Conservation (phyloP, 805 yeast genomes). For the Blastobotrys terrestris region DNA sequence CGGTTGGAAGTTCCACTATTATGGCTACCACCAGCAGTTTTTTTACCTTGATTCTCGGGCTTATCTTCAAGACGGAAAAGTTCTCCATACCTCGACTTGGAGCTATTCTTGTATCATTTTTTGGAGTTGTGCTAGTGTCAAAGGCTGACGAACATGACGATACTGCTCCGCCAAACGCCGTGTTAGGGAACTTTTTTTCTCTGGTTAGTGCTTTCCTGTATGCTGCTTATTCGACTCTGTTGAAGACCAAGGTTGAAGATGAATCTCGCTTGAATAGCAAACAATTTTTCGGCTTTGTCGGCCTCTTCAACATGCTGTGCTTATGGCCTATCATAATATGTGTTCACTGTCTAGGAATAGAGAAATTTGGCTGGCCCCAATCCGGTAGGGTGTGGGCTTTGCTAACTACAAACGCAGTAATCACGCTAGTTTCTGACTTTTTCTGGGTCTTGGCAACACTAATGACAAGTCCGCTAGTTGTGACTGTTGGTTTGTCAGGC, state of each 20-base stretch:
- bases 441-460: slow-evolving; percentile 96
- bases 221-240: slow-evolving; percentile 81
- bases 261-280: slow-evolving; percentile 78
- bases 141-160: slow-evolving; percentile 33
- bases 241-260: slow-evolving; percentile 64
- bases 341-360: slow-evolving; percentile 58
- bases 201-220: slow-evolving; percentile 82
- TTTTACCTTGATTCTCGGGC: slow-evolving; percentile 82
- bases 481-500: slow-evolving; percentile 87
- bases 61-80: slow-evolving; percentile 60
- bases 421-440: slow-evolving; percentile 82
- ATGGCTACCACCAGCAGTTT: slow-evolving; percentile 88
- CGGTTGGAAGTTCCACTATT: slow-evolving; percentile 92
- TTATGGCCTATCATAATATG: slow-evolving; percentile 79
- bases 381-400: slow-evolving; percentile 45
- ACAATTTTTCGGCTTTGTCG: slow-evolving; percentile 92
- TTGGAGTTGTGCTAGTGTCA: slow-evolving; percentile 79
- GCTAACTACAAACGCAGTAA: slow-evolving; percentile 57
- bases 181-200: slow-evolving; percentile 70
- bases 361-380: slow-evolving; percentile 66
- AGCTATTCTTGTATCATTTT: slow-evolving; percentile 65
- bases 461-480: slow-evolving; percentile 88
- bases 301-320: slow-evolving; percentile 65
- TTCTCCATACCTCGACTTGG: slow-evolving; percentile 58
- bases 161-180: slow-evolving; percentile 26